phyloP scores from a whole-genome alignment of 2,329 filamentous ascomycete species.

The Allantophomopsis lycopodina region DNA sequence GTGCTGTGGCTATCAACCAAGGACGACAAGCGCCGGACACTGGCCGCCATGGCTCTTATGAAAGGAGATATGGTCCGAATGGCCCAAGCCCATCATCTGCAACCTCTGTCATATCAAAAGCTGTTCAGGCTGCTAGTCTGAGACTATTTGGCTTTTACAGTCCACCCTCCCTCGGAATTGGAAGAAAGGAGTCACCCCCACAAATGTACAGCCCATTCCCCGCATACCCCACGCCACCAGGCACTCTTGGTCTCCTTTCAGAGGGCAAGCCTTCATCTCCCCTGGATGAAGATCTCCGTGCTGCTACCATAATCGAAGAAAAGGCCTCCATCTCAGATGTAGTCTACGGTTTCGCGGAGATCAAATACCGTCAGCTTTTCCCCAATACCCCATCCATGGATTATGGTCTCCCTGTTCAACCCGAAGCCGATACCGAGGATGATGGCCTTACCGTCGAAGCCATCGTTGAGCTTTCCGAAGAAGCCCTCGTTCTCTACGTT shows the following conservation, averaged over 20 bases:
- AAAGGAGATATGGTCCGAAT: conserved; percentile 60
- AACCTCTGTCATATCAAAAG: conserved; percentile 87
- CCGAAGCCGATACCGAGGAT: conserved; percentile 46
- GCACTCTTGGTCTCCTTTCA: conserved; percentile 48
- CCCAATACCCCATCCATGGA: conserved; percentile 71
- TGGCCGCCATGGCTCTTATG: conserved; percentile 65
- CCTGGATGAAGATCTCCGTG: conserved; percentile 66
- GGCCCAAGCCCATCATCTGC: conserved; percentile 50
- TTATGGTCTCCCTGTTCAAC: conserved; percentile 46
- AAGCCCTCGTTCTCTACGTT: conserved; percentile 89
- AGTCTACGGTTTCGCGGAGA: conserved; percentile 93
- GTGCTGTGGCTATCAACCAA: conserved; percentile 60
- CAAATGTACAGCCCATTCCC: conserved; percentile 72
- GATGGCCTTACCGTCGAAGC: conserved; percentile 76
- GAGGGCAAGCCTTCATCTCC: conserved; percentile 45
- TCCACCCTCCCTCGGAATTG: conserved; percentile 41
- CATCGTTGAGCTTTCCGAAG: conserved; percentile 76
- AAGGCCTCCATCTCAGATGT: conserved; percentile 88
- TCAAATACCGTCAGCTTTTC: conserved; percentile 96
- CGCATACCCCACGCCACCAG: conserved; percentile 60
- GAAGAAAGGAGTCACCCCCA: conserved; percentile 58
- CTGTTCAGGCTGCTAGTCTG: conserved; percentile 81
- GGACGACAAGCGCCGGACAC: conserved; percentile 47
- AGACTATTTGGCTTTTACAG: conserved; percentile 60
- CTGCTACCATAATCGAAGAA: conserved; percentile 77